phyloP scores from a whole-genome alignment of 805 yeast species.

The Hanseniaspora lachancei region DNA sequence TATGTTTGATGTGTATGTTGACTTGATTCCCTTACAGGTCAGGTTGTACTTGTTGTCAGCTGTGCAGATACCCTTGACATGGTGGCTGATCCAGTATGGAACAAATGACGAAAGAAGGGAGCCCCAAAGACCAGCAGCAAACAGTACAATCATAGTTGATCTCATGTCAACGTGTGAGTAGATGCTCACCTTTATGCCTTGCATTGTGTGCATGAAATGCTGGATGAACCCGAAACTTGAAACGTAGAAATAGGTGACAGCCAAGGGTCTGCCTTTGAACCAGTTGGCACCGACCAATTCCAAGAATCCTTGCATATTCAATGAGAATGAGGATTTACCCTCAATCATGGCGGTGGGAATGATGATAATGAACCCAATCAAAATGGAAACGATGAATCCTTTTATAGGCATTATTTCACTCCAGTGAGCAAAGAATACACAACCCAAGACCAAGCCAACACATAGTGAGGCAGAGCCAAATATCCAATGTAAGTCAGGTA shows the following conservation, averaged over 20 bases:
- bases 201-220: conserved; percentile 29
- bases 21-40: conserved; percentile 35
- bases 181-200: conserved; percentile 51
- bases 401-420: conserved; percentile 28
- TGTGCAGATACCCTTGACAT: conserved; percentile 33
- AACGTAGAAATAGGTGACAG: conserved; percentile 45
- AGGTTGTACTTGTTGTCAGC: conserved; percentile 33
- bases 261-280: conserved; percentile 47
- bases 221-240: conserved; percentile 42
- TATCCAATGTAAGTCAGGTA: conserved; percentile 40
- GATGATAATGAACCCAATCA: conserved; percentile 41
- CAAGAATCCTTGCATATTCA: conserved; percentile 49
- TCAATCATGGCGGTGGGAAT: conserved; percentile 50
- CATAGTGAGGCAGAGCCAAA: conserved; percentile 49
- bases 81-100: conserved; percentile 31
- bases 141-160: conserved; percentile 41
- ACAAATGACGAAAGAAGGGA: conserved; percentile 33
- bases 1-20: conserved; percentile 43
- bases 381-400: conserved; percentile 41
- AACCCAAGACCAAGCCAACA: conserved; percentile 35
- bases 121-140: conserved; percentile 35
- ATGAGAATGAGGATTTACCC: conserved; percentile 47
- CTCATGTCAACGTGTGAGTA: conserved; percentile 54
- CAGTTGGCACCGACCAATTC: conserved; percentile 56
- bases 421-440: conserved; percentile 30